Percentiles rank a stretch among this genome's conserved stretches.
These are phyloP conservation scores for Flaveria robusta DNA, from an alignment of 129 eudicot species.

Conservation along the genomic window DNA sequence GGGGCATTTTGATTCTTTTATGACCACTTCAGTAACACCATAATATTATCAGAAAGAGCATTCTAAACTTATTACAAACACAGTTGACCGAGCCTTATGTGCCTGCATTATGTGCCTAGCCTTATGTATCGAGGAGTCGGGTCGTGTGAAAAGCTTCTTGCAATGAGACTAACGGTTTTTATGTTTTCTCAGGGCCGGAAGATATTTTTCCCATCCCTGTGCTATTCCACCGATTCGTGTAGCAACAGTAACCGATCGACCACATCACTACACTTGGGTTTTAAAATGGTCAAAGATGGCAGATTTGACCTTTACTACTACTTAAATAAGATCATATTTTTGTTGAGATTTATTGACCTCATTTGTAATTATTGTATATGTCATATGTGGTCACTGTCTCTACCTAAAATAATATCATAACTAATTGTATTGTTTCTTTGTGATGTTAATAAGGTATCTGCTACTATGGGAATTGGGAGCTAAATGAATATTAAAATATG, in stretches of 20 bases:
- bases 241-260: neutral
- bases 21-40: neutral
- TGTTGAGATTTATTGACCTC: neutral
- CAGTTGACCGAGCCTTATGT: neutral
- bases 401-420: neutral
- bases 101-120: neutral
- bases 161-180: neutral
- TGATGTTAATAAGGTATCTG: neutral
- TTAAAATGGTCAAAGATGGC: slow-evolving; percentile 2
- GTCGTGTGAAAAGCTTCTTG: neutral
- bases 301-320: no score
- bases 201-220: no score
- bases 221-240: no score
- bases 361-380: neutral
- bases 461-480: neutral
- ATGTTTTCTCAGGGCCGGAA: no score
- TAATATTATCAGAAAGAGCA: neutral
- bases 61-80: slow-evolving; percentile 2
- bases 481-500: neutral
- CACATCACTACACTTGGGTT: neutral
- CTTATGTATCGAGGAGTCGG: no score
- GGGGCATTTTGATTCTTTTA: neutral
- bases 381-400: no score
- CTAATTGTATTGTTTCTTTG: neutral
- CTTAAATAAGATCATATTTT: neutral